Evolutionary conservation across 768 basidiomycete species (phyloP), one percentile per base, ranked within the genome.

Genomic region (Mycena filopes): DNA sequence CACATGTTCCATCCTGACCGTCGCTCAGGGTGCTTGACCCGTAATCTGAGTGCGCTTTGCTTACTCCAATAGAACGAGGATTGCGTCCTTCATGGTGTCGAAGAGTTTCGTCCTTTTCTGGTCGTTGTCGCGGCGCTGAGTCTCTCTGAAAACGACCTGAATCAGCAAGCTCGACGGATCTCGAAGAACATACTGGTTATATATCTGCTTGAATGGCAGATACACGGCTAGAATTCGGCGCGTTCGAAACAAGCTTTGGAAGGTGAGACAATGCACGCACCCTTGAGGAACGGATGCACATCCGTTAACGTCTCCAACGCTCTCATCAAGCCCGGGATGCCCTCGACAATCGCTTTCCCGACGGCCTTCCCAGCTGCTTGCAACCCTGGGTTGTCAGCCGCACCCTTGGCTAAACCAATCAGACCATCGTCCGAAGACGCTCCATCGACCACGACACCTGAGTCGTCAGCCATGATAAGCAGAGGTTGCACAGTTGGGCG

Each of bases 31-130:
- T 7, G 7, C 33, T 33, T 33, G 7, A 33, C 33, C n/a, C 12
- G 33, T 12, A 33, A 21, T 21, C 13, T 23, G 8, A 18, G 20
- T 51, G 15, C 11, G 31, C 13, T n/a, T 43, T 13, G 18, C 29
- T 12, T 59, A 65, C 63, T 65, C 63, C n/a, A 59, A 26, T n/a
- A 65, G n/a, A 12, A 59, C 43, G 3, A 65, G n/a, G 49, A 65
- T 64, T 3, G 51, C 63, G 33, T 64, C 63, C 55, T 64, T 64
- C 55, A 64, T 50, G 11, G 40, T 49, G 2, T 46, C 48, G 29
- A 63, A 64, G 4, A 64, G 55, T 4, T 12, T 51, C 15, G 18
- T 58, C n/a, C 63, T 13, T 25, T 33, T 64, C 10, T 46, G 55
- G 23, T 64, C 55, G 21, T 64, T 57, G 21, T 49, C 63, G 12